A percentile compares a stretch with the other conserved stretches of the same genome.
Evolutionary conservation across 2,329 filamentous ascomycete genomes (phyloP).

Genomic region (Diplodia sapinea): DNA sequence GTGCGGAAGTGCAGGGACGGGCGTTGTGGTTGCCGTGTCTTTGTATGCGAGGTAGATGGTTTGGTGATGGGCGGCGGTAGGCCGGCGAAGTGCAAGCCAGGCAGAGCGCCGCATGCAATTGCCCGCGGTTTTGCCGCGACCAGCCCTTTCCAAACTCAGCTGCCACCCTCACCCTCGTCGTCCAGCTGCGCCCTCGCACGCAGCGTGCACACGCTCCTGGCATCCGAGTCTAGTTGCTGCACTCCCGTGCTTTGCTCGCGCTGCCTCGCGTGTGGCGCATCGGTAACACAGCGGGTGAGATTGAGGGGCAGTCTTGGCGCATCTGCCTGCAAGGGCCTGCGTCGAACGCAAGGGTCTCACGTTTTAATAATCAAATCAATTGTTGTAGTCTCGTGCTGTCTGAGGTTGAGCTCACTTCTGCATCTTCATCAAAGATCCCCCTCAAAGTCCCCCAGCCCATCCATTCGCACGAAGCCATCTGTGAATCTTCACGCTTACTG

Average conservation of each 20-base stretch:
- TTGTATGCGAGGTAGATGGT: conserved; percentile 30
- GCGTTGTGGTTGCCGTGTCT: conserved; percentile 29
- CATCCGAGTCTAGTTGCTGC: neutral
- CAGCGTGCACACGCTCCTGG: neutral
- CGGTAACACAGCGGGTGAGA: conserved; percentile 10
- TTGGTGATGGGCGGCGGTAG: conserved; percentile 27
- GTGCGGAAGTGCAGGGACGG: conserved; percentile 25
- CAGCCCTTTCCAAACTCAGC: conserved; percentile 3
- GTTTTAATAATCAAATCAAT: neutral
- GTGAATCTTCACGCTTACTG: neutral
- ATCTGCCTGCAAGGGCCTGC: conserved; percentile 17
- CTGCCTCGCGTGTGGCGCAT: neutral
- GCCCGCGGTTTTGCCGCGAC: conserved; percentile 17
- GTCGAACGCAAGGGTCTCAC: conserved; percentile 4
- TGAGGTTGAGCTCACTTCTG: neutral
- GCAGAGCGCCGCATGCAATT: conserved; percentile 16
- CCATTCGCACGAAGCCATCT: neutral
- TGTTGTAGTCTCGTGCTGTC: neutral
- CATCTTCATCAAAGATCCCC: neutral
- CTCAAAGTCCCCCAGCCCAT: neutral
- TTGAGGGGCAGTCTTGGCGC: conserved; percentile 26
- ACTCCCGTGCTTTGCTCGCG: neutral
- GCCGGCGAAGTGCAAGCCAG: conserved; percentile 30
- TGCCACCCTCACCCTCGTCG: neutral
- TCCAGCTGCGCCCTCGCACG: neutral